A percentile compares a stretch with the other conserved stretches of the same genome.
Conservation (phyloP, 78 protist genomes). For the Dictyostelium brefeldianum region DNA sequence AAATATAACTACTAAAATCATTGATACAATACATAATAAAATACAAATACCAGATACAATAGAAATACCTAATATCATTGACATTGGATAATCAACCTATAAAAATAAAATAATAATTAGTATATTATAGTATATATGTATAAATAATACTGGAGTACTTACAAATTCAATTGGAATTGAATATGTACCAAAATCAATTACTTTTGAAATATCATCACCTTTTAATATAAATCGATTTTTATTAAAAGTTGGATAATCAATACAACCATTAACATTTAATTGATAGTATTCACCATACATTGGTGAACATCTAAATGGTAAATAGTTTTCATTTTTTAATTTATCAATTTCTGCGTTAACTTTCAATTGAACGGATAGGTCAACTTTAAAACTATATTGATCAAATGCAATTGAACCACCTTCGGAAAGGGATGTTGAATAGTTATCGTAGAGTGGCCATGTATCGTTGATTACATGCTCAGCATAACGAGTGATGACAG, state of each 20-base stretch:
- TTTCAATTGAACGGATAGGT: too few species aligned
- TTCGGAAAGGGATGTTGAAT: neutral
- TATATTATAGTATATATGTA: neutral
- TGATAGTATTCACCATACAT: neutral
- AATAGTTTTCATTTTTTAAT: neutral
- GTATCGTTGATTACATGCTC: neutral
- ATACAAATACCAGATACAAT: constrained; percentile 18
- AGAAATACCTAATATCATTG: constrained; percentile 25
- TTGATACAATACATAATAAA: neutral
- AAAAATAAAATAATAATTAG: neutral
- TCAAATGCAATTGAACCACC: constrained; percentile 5
- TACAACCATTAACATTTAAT: neutral
- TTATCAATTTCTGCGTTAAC: neutral
- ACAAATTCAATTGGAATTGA: constrained; percentile 45
- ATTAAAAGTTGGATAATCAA: neutral
- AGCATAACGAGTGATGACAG: neutral
- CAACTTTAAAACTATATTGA: neutral
- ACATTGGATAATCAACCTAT: constrained; percentile 3
- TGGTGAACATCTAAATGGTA: constrained; percentile 16
- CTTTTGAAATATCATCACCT: neutral
- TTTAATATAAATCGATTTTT: neutral
- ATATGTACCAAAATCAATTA: neutral
- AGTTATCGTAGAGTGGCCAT: neutral
- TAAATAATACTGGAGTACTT: neutral
- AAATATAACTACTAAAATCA: neutral